Percentiles rank a stretch among this genome's conserved stretches.
Conservation (phyloP, 2,329 filamentous ascomycete genomes). For the Fusarium sp. region DNA sequence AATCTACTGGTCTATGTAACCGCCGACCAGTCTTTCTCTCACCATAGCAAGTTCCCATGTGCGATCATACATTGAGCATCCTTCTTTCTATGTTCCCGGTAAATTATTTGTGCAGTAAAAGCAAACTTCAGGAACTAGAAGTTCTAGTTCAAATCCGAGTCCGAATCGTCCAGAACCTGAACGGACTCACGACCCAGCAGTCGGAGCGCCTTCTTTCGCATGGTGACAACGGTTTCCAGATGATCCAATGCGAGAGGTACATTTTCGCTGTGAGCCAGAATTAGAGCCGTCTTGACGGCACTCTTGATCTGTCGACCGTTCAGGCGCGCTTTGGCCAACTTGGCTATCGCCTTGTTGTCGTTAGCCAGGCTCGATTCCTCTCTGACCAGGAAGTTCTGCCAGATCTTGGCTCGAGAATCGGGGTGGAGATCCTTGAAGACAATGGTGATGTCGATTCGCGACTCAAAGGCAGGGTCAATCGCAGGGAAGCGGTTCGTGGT, state of each 20-base stretch:
- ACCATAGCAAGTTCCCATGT: background rate
- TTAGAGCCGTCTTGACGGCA: constrained; percentile 18
- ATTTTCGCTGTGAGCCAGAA: constrained; percentile 9
- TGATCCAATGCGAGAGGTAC: constrained; percentile 3
- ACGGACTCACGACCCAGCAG: background rate
- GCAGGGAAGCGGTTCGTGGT: constrained; percentile 58
- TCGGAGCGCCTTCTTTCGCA: constrained; percentile 3
- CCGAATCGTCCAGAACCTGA: background rate
- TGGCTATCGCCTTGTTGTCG: background rate
- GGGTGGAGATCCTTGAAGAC: constrained; percentile 51
- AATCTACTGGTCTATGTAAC: background rate
- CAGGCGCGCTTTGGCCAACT: constrained; percentile 1
- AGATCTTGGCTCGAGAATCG: constrained; percentile 41
- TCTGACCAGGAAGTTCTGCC: constrained; percentile 29
- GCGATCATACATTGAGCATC: background rate
- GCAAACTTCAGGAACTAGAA: background rate
- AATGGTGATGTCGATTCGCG: constrained; percentile 59
- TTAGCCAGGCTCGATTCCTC: background rate
- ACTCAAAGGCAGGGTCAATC: constrained; percentile 60
- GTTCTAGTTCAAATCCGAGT: background rate
- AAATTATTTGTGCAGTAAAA: no score
- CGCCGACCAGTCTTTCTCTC: background rate
- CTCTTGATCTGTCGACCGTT: constrained; percentile 44
- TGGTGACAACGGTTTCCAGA: constrained; percentile 14
- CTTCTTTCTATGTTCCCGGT: no score